A percentile compares a stretch with the other conserved stretches of the same genome.
phyloP scores from a whole-genome alignment of 768 basidiomycete species.

The Boletus reticulatus region DNA sequence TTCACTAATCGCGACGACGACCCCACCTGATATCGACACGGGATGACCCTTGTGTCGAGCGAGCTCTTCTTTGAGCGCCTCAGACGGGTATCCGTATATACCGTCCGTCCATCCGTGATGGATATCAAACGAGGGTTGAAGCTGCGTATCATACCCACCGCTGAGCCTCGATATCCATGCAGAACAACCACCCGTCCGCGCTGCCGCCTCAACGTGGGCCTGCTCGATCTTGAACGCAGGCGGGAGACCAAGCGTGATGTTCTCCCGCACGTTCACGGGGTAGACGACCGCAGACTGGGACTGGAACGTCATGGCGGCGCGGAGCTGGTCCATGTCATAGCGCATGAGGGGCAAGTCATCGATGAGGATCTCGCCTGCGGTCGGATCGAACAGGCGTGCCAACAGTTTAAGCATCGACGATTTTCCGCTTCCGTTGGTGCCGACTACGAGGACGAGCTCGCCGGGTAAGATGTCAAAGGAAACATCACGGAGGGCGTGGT shows the following conservation, averaged over 20 bases:
- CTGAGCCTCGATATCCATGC: conserved; percentile 35
- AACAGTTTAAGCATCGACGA: conserved; percentile 46
- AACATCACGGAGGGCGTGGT: conserved; percentile 21
- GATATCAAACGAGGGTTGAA: conserved; percentile 19
- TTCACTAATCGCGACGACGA: no score
- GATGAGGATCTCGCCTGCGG: conserved; percentile 42
- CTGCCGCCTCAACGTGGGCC: conserved; percentile 30
- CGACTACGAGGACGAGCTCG: conserved; percentile 31
- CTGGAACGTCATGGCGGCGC: conserved; percentile 44
- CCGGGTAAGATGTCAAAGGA: conserved; percentile 31
- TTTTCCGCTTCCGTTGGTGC: conserved; percentile 29
- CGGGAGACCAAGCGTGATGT: conserved; percentile 36
- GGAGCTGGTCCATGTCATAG: conserved; percentile 41
- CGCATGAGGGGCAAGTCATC: conserved; percentile 39
- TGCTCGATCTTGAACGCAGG: conserved; percentile 9
- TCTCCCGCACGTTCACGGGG: conserved; percentile 45
- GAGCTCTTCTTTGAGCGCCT: conserved; percentile 17
- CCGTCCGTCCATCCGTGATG: conserved; percentile 22
- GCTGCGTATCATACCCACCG: conserved; percentile 33
- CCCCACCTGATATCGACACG: conserved; percentile 22
- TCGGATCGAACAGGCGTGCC: conserved; percentile 46
- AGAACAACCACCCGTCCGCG: conserved; percentile 28
- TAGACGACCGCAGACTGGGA: conserved; percentile 50
- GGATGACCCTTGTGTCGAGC: conserved; percentile 21
- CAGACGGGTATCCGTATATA: conserved; percentile 18